Conservation (phyloP, 2,329 filamentous ascomycete genomes). For the Penicillium sp. region DNA sequence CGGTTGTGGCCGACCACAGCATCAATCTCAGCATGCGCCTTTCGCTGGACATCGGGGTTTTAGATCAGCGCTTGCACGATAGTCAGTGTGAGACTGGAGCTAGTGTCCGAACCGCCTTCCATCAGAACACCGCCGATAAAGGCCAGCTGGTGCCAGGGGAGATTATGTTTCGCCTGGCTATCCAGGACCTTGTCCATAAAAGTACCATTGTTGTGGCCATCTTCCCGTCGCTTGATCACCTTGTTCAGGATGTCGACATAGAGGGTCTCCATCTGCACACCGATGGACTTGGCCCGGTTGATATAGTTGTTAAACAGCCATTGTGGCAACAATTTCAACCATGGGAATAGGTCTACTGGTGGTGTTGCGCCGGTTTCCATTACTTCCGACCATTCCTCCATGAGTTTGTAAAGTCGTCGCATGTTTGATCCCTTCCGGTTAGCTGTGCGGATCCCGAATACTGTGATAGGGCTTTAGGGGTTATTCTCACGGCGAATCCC, state of each 20-base stretch:
- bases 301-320: background rate
- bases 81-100: background rate
- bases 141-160: background rate
- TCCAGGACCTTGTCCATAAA: slow-evolving; percentile 3
- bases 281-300: background rate
- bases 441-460: slow-evolving; percentile 2
- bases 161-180: background rate
- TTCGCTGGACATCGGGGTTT: background rate
- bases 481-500: background rate
- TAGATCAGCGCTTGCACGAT: slow-evolving; percentile 2
- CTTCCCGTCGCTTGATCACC: background rate
- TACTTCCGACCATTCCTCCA: slow-evolving; percentile 5
- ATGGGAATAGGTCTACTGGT: slow-evolving; percentile 2
- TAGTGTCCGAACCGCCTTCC: slow-evolving; percentile 4
- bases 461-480: background rate
- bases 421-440: background rate
- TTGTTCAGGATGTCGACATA: background rate
- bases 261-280: background rate
- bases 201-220: background rate
- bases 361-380: slow-evolving; percentile 7
- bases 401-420: background rate
- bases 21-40: slow-evolving; percentile 4
- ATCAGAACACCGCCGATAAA: slow-evolving; percentile 5
- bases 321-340: background rate
- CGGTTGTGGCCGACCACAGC: background rate